Evolutionary conservation across 305 asterid species (phyloP).

Genomic region (Fraxinus latifolia): DNA sequence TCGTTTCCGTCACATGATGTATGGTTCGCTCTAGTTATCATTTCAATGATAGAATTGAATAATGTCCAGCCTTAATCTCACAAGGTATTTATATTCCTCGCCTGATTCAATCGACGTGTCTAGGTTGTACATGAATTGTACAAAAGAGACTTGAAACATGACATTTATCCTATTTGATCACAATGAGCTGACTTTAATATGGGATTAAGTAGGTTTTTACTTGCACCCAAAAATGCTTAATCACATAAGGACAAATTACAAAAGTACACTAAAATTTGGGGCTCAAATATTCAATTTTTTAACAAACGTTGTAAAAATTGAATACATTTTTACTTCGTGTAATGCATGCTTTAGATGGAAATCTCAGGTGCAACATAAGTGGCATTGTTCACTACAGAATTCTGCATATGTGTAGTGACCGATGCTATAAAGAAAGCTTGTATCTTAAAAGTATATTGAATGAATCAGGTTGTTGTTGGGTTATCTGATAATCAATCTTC

Average conservation of each 20-base stretch:
- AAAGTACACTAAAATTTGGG: neutral
- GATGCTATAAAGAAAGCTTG: neutral
- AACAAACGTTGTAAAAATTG: too few relatives aligned
- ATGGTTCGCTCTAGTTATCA: neutral
- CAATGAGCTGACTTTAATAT: neutral
- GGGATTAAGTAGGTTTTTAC: neutral
- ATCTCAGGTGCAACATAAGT: neutral
- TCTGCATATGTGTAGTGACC: neutral
- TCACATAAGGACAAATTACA: neutral
- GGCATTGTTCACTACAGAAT: neutral
- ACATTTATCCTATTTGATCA: neutral
- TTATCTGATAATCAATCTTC: neutral
- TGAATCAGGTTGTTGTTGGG: neutral
- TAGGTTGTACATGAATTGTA: too few relatives aligned
- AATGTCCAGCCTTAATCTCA: neutral
- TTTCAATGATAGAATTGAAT: neutral
- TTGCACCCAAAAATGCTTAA: neutral
- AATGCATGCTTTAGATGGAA: neutral
- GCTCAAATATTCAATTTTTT: neutral
- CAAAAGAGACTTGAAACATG: neutral
- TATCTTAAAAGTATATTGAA: neutral
- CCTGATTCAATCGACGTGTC: neutral
- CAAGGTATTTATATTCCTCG: neutral
- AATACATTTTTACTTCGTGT: neutral
- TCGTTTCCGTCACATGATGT: neutral